A percentile compares a stretch with the other conserved stretches of the same genome.
These are phyloP conservation scores for Alternaria ventricosa DNA, from an alignment of 2,329 filamentous ascomycete genomes.

Conservation along the genomic window DNA sequence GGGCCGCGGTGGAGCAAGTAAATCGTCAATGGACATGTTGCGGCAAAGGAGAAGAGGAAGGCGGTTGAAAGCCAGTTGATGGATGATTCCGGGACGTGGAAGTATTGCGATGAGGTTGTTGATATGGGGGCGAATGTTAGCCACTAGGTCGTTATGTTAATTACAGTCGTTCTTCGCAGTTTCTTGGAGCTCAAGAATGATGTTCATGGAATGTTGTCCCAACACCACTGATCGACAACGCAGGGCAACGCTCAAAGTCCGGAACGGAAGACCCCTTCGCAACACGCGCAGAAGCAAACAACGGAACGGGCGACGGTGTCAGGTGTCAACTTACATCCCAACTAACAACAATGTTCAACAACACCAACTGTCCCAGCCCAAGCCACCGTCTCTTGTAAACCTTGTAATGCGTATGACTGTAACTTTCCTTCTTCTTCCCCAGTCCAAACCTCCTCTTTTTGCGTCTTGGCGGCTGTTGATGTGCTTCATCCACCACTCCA, in stretches of 20 bases:
- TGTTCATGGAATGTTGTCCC: background rate
- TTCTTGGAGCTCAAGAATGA: too few species aligned
- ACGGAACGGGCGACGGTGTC: background rate
- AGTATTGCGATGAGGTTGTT: slow-evolving; percentile 75
- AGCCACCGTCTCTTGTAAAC: slow-evolving; percentile 90
- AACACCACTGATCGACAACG: background rate
- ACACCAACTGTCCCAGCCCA: slow-evolving; percentile 79
- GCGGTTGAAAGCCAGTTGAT: slow-evolving; percentile 94
- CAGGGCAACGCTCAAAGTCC: background rate
- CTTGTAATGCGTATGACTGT: slow-evolving; percentile 46
- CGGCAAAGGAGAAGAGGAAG: slow-evolving; percentile 84
- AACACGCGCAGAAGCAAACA: background rate
- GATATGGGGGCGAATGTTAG: slow-evolving; percentile 89
- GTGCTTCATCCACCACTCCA: background rate
- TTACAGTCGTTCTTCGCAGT: background rate
- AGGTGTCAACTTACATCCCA: slow-evolving; percentile 80
- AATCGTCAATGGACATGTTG: slow-evolving; percentile 72
- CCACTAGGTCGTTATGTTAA: slow-evolving; percentile 65
- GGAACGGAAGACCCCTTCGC: background rate
- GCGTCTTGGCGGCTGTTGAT: background rate
- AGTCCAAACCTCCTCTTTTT: background rate
- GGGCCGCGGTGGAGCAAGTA: slow-evolving; percentile 81
- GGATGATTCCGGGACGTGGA: slow-evolving; percentile 72
- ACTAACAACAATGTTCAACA: slow-evolving; percentile 91
- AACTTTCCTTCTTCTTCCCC: slow-evolving; percentile 25